Percentiles rank a stretch among this genome's conserved stretches.
Conservation (phyloP, 1,284 basidiomycete genomes). For the Pseudozyma pruni region DNA sequence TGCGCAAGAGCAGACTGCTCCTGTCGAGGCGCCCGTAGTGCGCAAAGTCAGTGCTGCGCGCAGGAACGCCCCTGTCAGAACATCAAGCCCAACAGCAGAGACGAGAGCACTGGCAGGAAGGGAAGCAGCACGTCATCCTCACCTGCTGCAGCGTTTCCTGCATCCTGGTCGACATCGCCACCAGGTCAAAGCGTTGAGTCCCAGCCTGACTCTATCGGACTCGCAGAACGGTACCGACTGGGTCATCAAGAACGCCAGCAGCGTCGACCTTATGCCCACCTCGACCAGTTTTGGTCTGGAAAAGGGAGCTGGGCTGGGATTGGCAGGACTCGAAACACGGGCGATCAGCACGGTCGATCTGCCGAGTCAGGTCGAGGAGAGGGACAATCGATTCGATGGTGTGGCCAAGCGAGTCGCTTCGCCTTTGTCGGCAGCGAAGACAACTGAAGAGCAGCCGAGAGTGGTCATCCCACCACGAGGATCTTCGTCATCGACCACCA, state of each 20-base stretch:
- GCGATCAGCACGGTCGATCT: constrained; percentile 43
- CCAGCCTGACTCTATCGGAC: constrained; percentile 30
- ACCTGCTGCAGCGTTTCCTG: constrained; percentile 37
- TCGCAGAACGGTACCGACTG: constrained; percentile 1
- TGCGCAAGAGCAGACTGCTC: constrained; percentile 11
- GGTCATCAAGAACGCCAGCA: constrained; percentile 16
- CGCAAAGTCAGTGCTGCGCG: constrained; percentile 15
- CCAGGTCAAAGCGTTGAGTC: constrained; percentile 27
- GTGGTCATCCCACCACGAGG: constrained; percentile 25
- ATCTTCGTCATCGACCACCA: constrained; percentile 10
- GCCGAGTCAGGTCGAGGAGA: constrained; percentile 37
- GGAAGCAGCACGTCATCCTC: constrained; percentile 23
- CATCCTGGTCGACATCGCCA: constrained; percentile 23
- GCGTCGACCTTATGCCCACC: constrained; percentile 15
- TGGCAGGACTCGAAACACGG: constrained; percentile 26
- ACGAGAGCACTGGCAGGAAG: constrained; percentile 13
- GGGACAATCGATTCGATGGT: constrained; percentile 24
- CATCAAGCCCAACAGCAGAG: constrained; percentile 15
- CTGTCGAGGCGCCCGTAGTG: constrained; percentile 11
- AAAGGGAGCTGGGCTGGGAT: constrained; percentile 8
- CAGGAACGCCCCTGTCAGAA: no score
- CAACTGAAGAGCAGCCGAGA: constrained; percentile 4
- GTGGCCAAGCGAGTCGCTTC: constrained; percentile 9
- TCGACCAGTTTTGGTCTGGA: constrained; percentile 6
- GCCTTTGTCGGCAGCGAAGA: not conserved